Evolutionary conservation across 2,329 filamentous ascomycete genomes (phyloP).

Genomic region (Colletotrichum acutatum): DNA sequence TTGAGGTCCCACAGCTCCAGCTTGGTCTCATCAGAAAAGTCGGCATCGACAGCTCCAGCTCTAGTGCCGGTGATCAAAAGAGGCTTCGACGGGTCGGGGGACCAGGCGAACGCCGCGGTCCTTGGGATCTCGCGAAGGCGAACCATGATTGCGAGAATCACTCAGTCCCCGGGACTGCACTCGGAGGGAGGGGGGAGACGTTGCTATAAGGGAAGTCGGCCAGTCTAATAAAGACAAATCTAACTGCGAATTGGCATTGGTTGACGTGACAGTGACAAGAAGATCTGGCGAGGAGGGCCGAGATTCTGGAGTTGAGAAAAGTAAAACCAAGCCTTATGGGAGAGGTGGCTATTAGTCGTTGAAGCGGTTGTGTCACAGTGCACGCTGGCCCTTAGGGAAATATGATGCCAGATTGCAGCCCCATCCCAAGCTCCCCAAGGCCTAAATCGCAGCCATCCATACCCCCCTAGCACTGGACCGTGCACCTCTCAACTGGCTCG

Average conservation of each 20-base stretch:
- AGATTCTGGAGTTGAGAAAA: conserved; percentile 28
- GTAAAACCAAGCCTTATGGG: conserved; percentile 24
- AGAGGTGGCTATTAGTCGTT: conserved; percentile 31
- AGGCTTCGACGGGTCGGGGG: conserved; percentile 80
- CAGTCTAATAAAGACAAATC: conserved; percentile 16
- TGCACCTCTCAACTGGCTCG: conserved; percentile 11
- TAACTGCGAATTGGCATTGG: conserved; percentile 31
- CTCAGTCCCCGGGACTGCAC: conserved; percentile 37
- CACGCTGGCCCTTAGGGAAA: conserved; percentile 27
- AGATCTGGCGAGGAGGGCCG: conserved; percentile 10
- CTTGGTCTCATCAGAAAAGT: conserved; percentile 97
- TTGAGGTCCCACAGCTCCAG: conserved; percentile 96
- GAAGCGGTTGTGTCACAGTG: conserved; percentile 15
- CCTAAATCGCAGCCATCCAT: conserved; percentile 11
- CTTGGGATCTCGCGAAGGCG: conserved; percentile 95
- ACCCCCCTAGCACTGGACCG: conserved; percentile 22
- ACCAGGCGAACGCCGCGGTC: conserved; percentile 98
- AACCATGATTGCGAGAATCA: conserved; percentile 75
- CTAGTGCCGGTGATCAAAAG: conserved; percentile 93
- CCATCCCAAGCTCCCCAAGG: conserved; percentile 33
- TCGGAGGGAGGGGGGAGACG: conserved; percentile 16
- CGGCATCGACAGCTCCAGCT: conserved; percentile 93
- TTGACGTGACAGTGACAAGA: not conserved
- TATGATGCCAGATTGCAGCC: conserved; percentile 40
- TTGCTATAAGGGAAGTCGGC: conserved; percentile 16